Evolutionary conservation across 2,329 filamentous ascomycete species (phyloP).

Genomic region (Nigrospora oryzae): DNA sequence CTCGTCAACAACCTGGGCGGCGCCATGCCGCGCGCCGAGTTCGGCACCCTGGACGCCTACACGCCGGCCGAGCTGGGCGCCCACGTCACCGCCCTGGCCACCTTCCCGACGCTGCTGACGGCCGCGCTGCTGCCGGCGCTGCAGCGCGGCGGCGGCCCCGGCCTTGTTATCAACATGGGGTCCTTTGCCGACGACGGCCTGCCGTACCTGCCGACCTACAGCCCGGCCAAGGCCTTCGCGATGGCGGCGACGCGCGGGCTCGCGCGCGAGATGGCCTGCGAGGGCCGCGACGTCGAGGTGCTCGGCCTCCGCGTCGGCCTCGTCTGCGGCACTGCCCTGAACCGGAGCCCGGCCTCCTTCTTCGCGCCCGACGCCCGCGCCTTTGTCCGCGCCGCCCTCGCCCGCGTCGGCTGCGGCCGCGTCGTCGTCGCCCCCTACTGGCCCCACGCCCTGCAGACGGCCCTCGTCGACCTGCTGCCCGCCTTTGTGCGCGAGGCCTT

Average conservation of each 20-base stretch:
- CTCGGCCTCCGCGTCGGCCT: slow-evolving; percentile 10
- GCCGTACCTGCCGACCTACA: slow-evolving; percentile 37
- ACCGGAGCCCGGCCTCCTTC: slow-evolving; percentile 3
- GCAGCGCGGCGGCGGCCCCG: slow-evolving; percentile 2
- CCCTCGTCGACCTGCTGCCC: not conserved
- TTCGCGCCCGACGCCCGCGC: slow-evolving; percentile 9
- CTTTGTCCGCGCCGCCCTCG: slow-evolving; percentile 11
- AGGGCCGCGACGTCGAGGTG: slow-evolving; percentile 10
- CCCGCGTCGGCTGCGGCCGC: slow-evolving; percentile 3
- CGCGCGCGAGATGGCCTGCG: slow-evolving; percentile 9
- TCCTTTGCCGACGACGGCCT: slow-evolving; percentile 34
- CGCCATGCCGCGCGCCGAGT: slow-evolving; percentile 1
- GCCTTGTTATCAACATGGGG: slow-evolving; percentile 42
- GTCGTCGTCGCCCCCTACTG: not conserved
- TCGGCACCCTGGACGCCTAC: slow-evolving; percentile 1
- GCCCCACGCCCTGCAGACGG: not conserved
- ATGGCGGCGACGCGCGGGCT: slow-evolving; percentile 6
- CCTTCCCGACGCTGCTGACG: slow-evolving; percentile 1
- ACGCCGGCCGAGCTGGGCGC: not conserved
- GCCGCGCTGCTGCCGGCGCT: not conserved
- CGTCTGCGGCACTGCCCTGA: slow-evolving; percentile 10
- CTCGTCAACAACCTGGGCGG: slow-evolving; percentile 49
- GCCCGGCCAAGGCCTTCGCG: slow-evolving; percentile 27
- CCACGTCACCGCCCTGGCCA: not conserved
- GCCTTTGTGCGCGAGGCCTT: not conserved